Conservation (phyloP, 2,329 filamentous ascomycete species). For the Clonostachys sp. region DNA sequence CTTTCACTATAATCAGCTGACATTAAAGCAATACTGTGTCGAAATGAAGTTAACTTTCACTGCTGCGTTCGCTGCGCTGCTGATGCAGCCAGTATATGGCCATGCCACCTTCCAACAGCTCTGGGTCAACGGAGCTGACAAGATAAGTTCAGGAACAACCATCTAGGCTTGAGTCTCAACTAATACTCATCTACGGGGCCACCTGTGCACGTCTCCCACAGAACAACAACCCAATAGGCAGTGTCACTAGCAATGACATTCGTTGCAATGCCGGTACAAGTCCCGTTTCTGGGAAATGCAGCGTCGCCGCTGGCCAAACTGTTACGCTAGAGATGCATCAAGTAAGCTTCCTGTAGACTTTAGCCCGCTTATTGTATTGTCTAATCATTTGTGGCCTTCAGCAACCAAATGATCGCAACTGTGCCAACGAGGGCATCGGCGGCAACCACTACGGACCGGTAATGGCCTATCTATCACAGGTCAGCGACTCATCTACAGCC, state of each 20-base stretch:
- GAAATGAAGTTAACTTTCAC: neutral
- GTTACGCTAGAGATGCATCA: slow-evolving; percentile 56
- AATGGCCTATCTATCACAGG: slow-evolving; percentile 44
- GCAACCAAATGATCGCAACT: slow-evolving; percentile 35
- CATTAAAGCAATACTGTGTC: too few species aligned
- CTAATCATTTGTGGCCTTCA: neutral
- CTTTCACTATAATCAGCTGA: too few species aligned
- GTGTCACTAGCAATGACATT: slow-evolving; percentile 33
- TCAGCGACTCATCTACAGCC: slow-evolving; percentile 37
- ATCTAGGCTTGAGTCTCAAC: neutral
- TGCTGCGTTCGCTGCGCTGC: slow-evolving; percentile 18
- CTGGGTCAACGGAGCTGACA: slow-evolving; percentile 35
- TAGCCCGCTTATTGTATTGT: neutral
- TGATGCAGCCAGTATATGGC: slow-evolving; percentile 27
- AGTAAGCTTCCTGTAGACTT: slow-evolving; percentile 8
- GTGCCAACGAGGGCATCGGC: slow-evolving; percentile 43
- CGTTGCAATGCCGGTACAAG: slow-evolving; percentile 37
- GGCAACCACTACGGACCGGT: slow-evolving; percentile 50
- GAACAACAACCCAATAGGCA: slow-evolving; percentile 45
- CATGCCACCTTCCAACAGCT: slow-evolving; percentile 47
- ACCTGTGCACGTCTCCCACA: slow-evolving; percentile 41
- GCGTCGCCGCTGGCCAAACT: slow-evolving; percentile 38
- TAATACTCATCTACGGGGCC: slow-evolving; percentile 21
- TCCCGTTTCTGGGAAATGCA: slow-evolving; percentile 32
- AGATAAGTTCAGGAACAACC: slow-evolving; percentile 17